Conservation (phyloP, 2,329 filamentous ascomycete species). For the Apiospora sp. region DNA sequence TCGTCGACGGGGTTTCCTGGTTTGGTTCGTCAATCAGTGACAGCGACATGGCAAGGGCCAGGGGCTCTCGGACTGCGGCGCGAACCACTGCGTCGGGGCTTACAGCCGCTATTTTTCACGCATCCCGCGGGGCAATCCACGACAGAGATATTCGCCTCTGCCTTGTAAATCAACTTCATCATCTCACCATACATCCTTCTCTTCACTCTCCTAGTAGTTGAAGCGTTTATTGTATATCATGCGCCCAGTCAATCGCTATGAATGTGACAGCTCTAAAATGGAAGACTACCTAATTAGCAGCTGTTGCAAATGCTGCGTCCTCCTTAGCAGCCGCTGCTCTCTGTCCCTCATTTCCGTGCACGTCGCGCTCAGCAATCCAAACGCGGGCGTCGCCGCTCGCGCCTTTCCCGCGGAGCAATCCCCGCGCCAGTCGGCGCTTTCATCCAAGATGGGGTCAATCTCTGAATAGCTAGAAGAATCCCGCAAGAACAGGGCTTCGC, state of each 20-base stretch:
- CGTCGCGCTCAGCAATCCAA: background rate
- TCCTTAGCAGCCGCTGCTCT: background rate
- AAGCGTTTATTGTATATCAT: too few species aligned
- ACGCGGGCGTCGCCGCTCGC: background rate
- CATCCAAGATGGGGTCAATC: background rate
- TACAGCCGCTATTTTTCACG: too few species aligned
- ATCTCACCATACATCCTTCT: too few species aligned
- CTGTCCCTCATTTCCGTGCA: background rate
- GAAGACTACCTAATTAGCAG: background rate
- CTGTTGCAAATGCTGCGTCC: background rate
- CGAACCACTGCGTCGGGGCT: background rate
- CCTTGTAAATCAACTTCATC: too few species aligned
- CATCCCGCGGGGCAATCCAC: too few species aligned
- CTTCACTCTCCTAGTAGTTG: background rate
- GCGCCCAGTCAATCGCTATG: too few species aligned
- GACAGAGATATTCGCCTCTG: too few species aligned
- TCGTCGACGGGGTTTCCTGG: too few species aligned
- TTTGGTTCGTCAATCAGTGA: too few species aligned
- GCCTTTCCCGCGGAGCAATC: too few species aligned
- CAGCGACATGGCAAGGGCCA: too few species aligned
- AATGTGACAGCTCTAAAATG: too few species aligned
- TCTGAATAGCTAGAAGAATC: background rate
- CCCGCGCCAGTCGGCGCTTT: background rate
- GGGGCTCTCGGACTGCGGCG: background rate
- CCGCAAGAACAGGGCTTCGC: background rate